These are phyloP conservation scores for Cyclanthera cordifolia DNA, from an alignment of 306 rosid species.

Conservation along the genomic window DNA sequence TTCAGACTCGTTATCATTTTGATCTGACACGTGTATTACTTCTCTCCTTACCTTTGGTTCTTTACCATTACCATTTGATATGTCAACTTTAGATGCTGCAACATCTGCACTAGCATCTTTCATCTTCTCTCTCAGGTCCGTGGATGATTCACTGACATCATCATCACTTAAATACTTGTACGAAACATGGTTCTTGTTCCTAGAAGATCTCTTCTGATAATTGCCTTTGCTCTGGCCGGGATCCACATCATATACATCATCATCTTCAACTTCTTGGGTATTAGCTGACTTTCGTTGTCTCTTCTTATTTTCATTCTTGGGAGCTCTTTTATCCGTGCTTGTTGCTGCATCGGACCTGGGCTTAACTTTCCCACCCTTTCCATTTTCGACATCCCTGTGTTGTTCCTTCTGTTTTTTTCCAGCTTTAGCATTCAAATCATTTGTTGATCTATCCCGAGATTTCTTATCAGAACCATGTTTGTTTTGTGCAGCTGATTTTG, in stretches of 20 bases:
- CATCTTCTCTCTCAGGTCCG: conserved; percentile 16
- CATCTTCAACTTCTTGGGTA: conserved; percentile 21
- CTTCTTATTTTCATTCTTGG: conserved; percentile 30
- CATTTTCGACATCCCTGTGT: conserved; percentile 20
- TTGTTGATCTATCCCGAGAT: conserved; percentile 11
- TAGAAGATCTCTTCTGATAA: conserved; percentile 30
- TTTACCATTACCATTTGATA: conserved; percentile 11
- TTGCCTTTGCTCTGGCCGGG: conserved; percentile 12
- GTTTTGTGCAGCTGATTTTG: conserved; percentile 26
- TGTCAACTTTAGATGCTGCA: conserved; percentile 15
- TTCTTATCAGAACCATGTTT: conserved; percentile 15
- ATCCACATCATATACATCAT: conserved; percentile 22
- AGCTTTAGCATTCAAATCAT: conserved; percentile 17
- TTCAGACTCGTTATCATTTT: conserved; percentile 19
- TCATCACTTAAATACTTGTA: conserved; percentile 20
- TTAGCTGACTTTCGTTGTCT: conserved; percentile 31
- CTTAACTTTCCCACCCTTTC: conserved; percentile 12
- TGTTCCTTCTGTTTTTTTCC: conserved; percentile 24
- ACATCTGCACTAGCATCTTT: conserved; percentile 22
- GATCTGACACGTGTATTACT: conserved; percentile 25
- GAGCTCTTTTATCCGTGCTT: conserved; percentile 23
- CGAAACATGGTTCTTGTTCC: conserved; percentile 35
- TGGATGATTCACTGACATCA: conserved; percentile 23
- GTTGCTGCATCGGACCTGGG: conserved; percentile 17
- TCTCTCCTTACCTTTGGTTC: conserved; percentile 18